Evolutionary conservation across 108 stramenopile genomes (phyloP).

Genomic region (Tribonema minus): DNA sequence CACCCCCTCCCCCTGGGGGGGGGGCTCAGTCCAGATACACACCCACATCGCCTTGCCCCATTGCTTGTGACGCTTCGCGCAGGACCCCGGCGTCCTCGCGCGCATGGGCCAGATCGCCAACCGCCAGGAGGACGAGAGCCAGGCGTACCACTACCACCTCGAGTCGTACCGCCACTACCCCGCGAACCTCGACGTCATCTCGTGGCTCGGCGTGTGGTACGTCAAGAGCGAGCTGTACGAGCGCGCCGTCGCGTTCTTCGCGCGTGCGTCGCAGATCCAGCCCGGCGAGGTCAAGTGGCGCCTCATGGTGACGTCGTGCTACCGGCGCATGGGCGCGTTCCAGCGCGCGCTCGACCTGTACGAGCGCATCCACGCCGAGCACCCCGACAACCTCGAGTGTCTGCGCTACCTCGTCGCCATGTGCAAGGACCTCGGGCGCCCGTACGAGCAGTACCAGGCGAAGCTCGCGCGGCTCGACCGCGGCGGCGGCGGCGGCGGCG

Average conservation of each 20-base stretch:
- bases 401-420: constrained; percentile 60
- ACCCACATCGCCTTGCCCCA: neutral
- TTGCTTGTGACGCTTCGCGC: neutral
- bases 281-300: constrained; percentile 81
- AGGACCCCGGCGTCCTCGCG: constrained; percentile 64
- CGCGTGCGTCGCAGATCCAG: constrained; percentile 72
- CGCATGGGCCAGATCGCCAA: constrained; percentile 71
- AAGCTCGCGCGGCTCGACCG: constrained; percentile 58
- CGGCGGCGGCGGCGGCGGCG: neutral
- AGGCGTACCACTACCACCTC: constrained; percentile 55
- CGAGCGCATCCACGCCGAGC: constrained; percentile 65
- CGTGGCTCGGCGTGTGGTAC: constrained; percentile 79
- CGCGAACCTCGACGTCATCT: constrained; percentile 73
- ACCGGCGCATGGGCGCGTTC: constrained; percentile 66
- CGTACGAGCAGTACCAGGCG: constrained; percentile 58
- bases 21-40: neutral
- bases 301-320: constrained; percentile 74
- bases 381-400: constrained; percentile 72
- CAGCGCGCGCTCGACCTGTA: constrained; percentile 66
- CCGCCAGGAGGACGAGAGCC: constrained; percentile 57
- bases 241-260: constrained; percentile 74
- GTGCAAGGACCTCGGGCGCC: constrained; percentile 56
- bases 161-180: constrained; percentile 72
- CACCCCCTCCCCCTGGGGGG: neutral
- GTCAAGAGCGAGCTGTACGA: constrained; percentile 80